Evolutionary conservation across 495 filamentous ascomycete genomes (phyloP), one percentile per base, ranked within the genome.

Genomic region (Antarctomyces pellizariae): DNA sequence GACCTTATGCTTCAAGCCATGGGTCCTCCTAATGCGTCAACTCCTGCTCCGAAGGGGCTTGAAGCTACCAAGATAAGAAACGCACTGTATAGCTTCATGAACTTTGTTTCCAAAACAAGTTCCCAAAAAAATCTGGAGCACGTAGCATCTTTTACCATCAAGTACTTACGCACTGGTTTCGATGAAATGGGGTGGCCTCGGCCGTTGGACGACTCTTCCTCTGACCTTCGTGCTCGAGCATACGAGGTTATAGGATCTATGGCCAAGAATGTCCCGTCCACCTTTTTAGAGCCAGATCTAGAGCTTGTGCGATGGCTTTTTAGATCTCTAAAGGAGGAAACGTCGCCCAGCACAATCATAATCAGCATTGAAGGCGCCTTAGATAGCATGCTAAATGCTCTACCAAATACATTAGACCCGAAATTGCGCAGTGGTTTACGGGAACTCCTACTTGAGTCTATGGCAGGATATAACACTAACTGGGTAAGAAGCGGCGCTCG

Each of bases 291-390:
- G 22, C 31, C 53, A 36, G 46, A 64, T 23, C 47, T 74, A 49
- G 52, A 65, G 23, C 47, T 80, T 1, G 56, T 84, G 2, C 54
- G 60, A 25, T 89, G 74, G 75, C 59, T 91, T 17, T 78, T 97
- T 43, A 59, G 56, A 15, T 75, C 76, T 3, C 53, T 95, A n/a
- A 64, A 65, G 28, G 70, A 76, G 35, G 83, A 95, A 39, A 62
- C 68, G 2, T 78, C 67, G 4, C 62, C 71, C 0, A 63, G 69
- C 8, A 64, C 68, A 6, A 65, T 84, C 10, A 72, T 72, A 13
- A 67, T 91, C 29, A 86, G 77, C 45, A 75, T 93, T 22, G 83
- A 93, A 37, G 77, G 82, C 28, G 74, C 82, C 3, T 52, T 97
- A 2, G 77, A 77, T 22, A 80, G 69, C 28, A 60, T 92, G 22